Conservation (phyloP, 2,329 filamentous ascomycete genomes). For the Pseudogymnoascus sp. region DNA sequence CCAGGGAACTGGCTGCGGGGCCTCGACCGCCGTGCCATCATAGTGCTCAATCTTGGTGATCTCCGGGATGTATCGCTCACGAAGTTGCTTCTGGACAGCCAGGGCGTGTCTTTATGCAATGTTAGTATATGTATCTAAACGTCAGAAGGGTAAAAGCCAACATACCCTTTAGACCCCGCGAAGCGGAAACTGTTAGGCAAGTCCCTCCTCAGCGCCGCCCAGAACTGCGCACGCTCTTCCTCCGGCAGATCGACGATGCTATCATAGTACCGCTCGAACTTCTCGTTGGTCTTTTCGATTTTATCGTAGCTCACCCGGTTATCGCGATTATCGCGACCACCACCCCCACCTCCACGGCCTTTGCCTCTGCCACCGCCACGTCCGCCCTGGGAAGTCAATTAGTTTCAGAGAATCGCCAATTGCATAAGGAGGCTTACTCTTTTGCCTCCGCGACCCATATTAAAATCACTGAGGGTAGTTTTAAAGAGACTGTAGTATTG, state of each 20-base stretch:
- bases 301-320: constrained; percentile 42
- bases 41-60: constrained; percentile 76
- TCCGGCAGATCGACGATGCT: constrained; percentile 66
- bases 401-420: constrained; percentile 1
- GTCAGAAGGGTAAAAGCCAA: constrained; percentile 12
- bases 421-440: constrained; percentile 6
- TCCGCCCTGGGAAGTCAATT: constrained; percentile 11
- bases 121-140: background rate
- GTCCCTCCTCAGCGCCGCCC: constrained; percentile 74
- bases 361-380: constrained; percentile 20
- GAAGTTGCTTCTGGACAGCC: constrained; percentile 79
- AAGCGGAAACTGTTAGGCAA: constrained; percentile 97
- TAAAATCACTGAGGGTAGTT: background rate
- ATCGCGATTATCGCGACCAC: constrained; percentile 30
- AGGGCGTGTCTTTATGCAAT: constrained; percentile 65
- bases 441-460: constrained; percentile 14
- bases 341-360: constrained; percentile 30
- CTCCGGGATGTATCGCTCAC: constrained; percentile 82
- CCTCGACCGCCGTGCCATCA: constrained; percentile 74
- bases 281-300: constrained; percentile 72
- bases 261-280: constrained; percentile 83
- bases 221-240: constrained; percentile 73
- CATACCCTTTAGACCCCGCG: constrained; percentile 83
- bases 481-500: constrained; percentile 4
- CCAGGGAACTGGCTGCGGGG: constrained; percentile 78